These are phyloP conservation scores for Collybia nuda DNA, from an alignment of 768 basidiomycete species.

Conservation along the genomic window DNA sequence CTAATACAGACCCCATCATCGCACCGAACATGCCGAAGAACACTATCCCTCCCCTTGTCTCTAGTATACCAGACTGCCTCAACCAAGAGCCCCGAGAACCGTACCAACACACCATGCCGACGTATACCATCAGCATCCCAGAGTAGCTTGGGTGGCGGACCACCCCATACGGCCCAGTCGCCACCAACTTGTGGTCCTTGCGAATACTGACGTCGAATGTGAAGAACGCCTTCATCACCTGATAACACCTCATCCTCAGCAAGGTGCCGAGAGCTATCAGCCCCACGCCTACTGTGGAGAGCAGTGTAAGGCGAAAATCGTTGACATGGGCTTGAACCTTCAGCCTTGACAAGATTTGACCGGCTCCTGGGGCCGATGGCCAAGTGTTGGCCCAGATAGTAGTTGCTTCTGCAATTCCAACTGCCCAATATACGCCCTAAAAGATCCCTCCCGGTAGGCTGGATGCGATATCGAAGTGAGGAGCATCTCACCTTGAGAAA, in stretches of 20 bases:
- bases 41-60: neutral
- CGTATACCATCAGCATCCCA: conserved; percentile 19
- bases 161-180: conserved; percentile 28
- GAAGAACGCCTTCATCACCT: conserved; percentile 34
- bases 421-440: conserved; percentile 6
- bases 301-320: conserved; percentile 12
- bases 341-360: neutral
- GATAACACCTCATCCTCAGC: conserved; percentile 29
- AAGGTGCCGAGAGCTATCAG: conserved; percentile 25
- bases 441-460: too few relatives aligned
- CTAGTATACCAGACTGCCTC: neutral
- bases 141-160: conserved; percentile 35
- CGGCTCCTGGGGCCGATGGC: neutral
- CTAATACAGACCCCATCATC: neutral
- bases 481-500: too few relatives aligned
- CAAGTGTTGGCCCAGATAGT: neutral
- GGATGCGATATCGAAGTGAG: too few relatives aligned
- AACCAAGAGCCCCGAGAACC: conserved; percentile 10
- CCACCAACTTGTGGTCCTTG: conserved; percentile 25
- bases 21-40: neutral
- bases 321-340: neutral
- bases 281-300: conserved; percentile 27
- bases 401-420: neutral
- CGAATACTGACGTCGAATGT: conserved; percentile 37
- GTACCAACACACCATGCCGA: conserved; percentile 29